Conservation (phyloP, 2,329 filamentous ascomycete genomes). For the Furcasterigmium furcatum region DNA sequence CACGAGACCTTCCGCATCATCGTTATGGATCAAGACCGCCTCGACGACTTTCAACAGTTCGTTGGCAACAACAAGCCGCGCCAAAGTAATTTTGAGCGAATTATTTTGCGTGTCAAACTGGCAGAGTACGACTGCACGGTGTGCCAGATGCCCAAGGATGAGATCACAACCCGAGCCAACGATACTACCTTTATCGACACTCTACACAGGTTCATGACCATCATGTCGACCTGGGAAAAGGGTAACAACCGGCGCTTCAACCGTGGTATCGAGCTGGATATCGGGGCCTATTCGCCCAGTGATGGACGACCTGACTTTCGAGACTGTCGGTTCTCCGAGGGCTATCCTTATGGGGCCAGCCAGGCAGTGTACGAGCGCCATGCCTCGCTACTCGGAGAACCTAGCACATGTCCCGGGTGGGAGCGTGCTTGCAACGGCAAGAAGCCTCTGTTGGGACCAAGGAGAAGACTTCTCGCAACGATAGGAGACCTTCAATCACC, state of each 20-base stretch:
- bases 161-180: background rate
- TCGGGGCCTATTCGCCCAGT: slow-evolving; percentile 1
- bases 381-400: background rate
- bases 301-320: background rate
- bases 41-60: background rate
- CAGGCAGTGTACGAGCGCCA: background rate
- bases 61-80: background rate
- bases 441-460: background rate
- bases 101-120: background rate
- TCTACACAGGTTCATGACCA: background rate
- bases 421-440: background rate
- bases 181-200: background rate
- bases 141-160: background rate
- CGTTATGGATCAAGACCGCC: background rate
- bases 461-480: background rate
- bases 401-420: background rate
- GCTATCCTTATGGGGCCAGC: background rate
- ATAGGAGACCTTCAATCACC: background rate
- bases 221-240: background rate
- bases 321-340: background rate
- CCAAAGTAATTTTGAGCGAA: background rate
- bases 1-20: background rate
- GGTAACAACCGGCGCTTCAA: background rate
- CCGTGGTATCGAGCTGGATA: background rate
- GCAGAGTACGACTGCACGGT: background rate